Evolutionary conservation across 495 filamentous ascomycete genomes (phyloP).

Genomic region (Oidiodendron maius): DNA sequence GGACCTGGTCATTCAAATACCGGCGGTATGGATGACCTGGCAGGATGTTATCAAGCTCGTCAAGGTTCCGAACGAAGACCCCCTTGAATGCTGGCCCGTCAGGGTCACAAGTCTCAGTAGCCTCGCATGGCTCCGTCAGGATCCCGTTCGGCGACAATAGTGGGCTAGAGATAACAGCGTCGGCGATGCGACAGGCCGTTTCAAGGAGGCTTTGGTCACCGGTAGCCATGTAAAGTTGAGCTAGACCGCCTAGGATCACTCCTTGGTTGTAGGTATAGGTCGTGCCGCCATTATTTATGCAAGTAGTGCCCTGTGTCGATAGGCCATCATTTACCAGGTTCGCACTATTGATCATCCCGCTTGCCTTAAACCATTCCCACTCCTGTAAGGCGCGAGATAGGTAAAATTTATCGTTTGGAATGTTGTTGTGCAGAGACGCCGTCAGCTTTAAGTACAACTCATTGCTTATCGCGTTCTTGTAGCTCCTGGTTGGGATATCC

Average conservation of each 20-base stretch:
- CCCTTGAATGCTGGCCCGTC: slow-evolving; percentile 74
- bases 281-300: slow-evolving; percentile 57
- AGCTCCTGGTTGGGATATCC: slow-evolving; percentile 51
- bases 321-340: slow-evolving; percentile 70
- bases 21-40: too few relatives aligned
- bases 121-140: slow-evolving; percentile 62
- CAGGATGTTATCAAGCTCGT: too few relatives aligned
- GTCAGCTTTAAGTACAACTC: slow-evolving; percentile 67
- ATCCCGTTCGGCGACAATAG: slow-evolving; percentile 54
- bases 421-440: slow-evolving; percentile 67
- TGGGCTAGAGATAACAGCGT: slow-evolving; percentile 50
- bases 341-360: slow-evolving; percentile 60
- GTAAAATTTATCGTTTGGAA: slow-evolving; percentile 41
- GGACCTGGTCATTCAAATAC: too few relatives aligned
- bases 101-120: slow-evolving; percentile 50
- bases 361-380: slow-evolving; percentile 64
- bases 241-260: slow-evolving; percentile 65
- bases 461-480: slow-evolving; percentile 70
- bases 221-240: slow-evolving; percentile 53
- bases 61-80: slow-evolving; percentile 71
- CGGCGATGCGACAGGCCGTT: slow-evolving; percentile 58
- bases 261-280: slow-evolving; percentile 81
- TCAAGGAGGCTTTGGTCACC: slow-evolving; percentile 35
- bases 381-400: slow-evolving; percentile 46
- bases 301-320: slow-evolving; percentile 42